Evolutionary conservation across 2,329 filamentous ascomycete species (phyloP).

Genomic region (Xylaria multiplex): DNA sequence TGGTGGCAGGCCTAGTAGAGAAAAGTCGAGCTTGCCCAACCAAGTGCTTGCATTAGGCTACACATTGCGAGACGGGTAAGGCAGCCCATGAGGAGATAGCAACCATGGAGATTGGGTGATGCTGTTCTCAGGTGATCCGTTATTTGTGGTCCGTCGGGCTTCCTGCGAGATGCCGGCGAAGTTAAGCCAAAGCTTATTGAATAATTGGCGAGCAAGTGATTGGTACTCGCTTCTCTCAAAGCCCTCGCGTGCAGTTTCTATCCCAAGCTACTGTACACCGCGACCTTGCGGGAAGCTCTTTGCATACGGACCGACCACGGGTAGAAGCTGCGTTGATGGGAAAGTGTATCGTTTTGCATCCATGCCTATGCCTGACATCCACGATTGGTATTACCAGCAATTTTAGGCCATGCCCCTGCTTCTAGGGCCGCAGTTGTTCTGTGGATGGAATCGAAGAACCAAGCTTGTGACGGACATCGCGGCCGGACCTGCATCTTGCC

Average conservation of each 20-base stretch:
- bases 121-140: slow-evolving; percentile 9
- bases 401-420: not conserved
- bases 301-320: not conserved
- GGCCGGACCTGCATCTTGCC: not conserved
- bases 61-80: not conserved
- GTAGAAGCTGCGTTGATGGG: not conserved
- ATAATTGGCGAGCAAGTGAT: not conserved
- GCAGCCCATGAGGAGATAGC: not conserved
- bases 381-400: too few species aligned
- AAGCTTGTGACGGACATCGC: not conserved
- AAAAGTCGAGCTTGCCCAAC: not conserved
- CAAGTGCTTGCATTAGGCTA: not conserved
- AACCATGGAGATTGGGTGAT: not conserved
- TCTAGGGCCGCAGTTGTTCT: not conserved
- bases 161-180: not conserved
- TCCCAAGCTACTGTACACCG: not conserved
- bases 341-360: not conserved
- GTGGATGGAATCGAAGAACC: not conserved
- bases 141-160: not conserved
- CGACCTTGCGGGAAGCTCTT: not conserved
- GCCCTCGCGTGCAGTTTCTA: not conserved
- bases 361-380: not conserved
- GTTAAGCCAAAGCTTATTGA: not conserved
- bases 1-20: slow-evolving; percentile 8
- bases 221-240: not conserved